Evolutionary conservation across 192 early-diverging fungal species (phyloP).

Genomic region (Coemansia nantahalensis): DNA sequence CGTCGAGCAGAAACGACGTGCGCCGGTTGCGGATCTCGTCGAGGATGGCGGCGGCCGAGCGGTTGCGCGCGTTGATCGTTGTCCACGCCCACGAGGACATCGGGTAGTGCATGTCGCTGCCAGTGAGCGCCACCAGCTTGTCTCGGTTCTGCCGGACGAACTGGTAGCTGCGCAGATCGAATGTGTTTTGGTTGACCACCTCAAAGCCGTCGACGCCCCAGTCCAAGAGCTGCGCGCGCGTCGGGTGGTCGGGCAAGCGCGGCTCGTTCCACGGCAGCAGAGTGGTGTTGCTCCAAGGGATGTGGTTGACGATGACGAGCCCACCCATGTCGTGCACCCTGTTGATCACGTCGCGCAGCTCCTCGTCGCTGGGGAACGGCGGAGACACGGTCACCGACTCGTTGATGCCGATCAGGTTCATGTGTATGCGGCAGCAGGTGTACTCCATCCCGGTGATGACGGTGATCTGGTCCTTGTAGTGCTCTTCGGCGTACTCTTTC

Average conservation of each 20-base stretch:
- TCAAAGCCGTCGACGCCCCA: constrained; percentile 77
- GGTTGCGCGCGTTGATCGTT: constrained; percentile 49
- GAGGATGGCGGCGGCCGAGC: constrained; percentile 55
- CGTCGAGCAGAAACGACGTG: constrained; percentile 65
- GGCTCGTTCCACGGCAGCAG: constrained; percentile 55
- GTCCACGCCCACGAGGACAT: constrained; percentile 64
- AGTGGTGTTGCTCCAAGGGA: constrained; percentile 72
- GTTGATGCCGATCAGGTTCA: constrained; percentile 72
- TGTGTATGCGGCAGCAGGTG: constrained; percentile 55
- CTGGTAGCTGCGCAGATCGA: constrained; percentile 62
- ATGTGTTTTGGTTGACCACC: constrained; percentile 58
- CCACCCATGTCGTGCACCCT: constrained; percentile 65
- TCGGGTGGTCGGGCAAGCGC: constrained; percentile 62
- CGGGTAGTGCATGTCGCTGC: constrained; percentile 67
- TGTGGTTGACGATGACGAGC: constrained; percentile 72
- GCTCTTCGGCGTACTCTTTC: constrained; percentile 52
- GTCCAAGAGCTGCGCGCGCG: constrained; percentile 53
- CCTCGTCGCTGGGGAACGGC: constrained; percentile 60
- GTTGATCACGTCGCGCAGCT: constrained; percentile 57
- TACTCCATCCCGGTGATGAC: constrained; percentile 49
- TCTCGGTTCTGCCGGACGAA: constrained; percentile 43
- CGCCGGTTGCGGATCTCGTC: constrained; percentile 56
- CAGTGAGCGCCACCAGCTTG: constrained; percentile 58
- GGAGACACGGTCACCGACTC: constrained; percentile 54
- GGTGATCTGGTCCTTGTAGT: constrained; percentile 22